Conservation (phyloP, 1,284 basidiomycete genomes). For the Ceratobasidium sp. region DNA sequence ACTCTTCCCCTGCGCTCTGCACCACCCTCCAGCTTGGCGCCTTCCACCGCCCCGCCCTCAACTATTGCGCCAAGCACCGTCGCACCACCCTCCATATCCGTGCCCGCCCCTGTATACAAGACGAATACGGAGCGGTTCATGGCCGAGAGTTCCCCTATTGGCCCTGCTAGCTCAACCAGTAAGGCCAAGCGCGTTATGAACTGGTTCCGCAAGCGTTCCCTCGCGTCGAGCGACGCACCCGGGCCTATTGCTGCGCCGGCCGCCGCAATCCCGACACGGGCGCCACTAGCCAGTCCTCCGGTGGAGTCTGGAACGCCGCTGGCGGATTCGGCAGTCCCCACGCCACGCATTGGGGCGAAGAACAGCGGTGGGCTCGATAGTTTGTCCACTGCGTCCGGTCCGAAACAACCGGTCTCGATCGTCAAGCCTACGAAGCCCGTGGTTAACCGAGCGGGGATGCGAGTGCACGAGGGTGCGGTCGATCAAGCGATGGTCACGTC, state of each 20-base stretch:
- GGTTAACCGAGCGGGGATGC: conserved; percentile 69
- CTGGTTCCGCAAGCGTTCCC: conserved; percentile 67
- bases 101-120: conserved; percentile 35
- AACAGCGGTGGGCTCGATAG: conserved; percentile 10
- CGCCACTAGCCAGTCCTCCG: not conserved
- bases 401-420: conserved; percentile 26
- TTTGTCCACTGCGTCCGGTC: not conserved
- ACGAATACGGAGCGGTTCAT: conserved; percentile 37
- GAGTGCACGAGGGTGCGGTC: conserved; percentile 91
- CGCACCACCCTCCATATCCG: not conserved
- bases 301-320: not conserved
- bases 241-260: conserved; percentile 20
- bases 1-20: conserved; percentile 34
- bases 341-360: conserved; percentile 6
- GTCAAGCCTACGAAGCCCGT: conserved; percentile 46
- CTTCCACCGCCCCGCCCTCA: conserved; percentile 30
- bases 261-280: conserved; percentile 4
- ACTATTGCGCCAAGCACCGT: conserved; percentile 46
- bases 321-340: not conserved
- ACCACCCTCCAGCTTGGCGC: not conserved
- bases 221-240: conserved; percentile 51
- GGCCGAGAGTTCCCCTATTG: conserved; percentile 21
- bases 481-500: conserved; percentile 93
- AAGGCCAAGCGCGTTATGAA: conserved; percentile 71
- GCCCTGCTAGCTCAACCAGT: conserved; percentile 55